A percentile compares a stretch with the other conserved stretches of the same genome.
Evolutionary conservation across 768 basidiomycete species (phyloP).

Genomic region (Lactifluus hygrophoroides): DNA sequence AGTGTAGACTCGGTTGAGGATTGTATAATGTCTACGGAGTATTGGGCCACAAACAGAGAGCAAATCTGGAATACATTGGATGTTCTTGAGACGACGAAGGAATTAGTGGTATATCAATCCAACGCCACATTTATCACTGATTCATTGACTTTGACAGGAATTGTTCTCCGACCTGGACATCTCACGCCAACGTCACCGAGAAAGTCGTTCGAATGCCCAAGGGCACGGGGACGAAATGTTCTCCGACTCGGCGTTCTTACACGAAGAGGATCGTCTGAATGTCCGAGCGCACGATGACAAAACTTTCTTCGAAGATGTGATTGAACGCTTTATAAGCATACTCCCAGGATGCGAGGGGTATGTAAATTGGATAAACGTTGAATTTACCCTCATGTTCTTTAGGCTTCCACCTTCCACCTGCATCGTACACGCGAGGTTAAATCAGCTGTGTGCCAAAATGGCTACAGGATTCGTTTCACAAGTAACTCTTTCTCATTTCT

Average conservation of each 20-base stretch:
- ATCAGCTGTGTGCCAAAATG: neutral
- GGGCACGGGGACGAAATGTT: too few relatives aligned
- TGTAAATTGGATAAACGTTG: neutral
- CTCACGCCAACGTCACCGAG: neutral
- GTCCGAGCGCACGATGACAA: conserved; percentile 1
- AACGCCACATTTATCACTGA: neutral
- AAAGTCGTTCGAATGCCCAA: neutral
- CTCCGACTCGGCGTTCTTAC: too few relatives aligned
- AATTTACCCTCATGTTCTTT: neutral
- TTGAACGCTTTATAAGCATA: neutral
- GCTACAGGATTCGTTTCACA: neutral
- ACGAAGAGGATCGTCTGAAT: too few relatives aligned
- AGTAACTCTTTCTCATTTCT: neutral
- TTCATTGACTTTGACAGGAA: neutral
- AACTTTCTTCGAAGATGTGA: conserved; percentile 3
- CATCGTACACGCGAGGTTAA: neutral
- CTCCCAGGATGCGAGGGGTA: neutral
- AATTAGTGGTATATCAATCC: neutral
- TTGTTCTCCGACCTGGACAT: neutral
- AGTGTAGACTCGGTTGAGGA: conserved; percentile 1
- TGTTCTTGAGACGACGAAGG: neutral
- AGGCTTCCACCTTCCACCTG: conserved; percentile 4
- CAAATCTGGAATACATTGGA: neutral
- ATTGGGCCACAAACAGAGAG: conserved; percentile 13
- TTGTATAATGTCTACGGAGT: neutral